A percentile compares a stretch with the other conserved stretches of the same genome.
Conservation (phyloP, 495 filamentous ascomycete genomes). For the Pyrenula aspistea region DNA sequence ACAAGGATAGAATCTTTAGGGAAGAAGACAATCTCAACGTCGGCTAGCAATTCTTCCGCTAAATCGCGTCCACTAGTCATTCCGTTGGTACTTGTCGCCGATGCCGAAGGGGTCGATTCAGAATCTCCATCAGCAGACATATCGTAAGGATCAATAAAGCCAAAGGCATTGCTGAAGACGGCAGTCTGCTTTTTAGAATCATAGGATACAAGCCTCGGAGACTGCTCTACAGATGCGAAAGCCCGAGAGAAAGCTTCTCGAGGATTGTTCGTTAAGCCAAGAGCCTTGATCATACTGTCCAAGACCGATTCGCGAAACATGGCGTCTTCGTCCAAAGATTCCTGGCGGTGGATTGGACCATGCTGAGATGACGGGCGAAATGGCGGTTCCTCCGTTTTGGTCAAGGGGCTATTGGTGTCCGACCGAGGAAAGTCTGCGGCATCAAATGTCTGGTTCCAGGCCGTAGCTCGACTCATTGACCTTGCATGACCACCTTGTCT, state of each 20-base stretch:
- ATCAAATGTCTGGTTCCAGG: neutral
- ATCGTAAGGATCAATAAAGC: slow-evolving; percentile 86
- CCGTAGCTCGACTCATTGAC: slow-evolving; percentile 7
- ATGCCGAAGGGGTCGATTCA: slow-evolving; percentile 68
- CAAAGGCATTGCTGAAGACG: slow-evolving; percentile 82
- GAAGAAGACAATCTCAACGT: slow-evolving; percentile 97
- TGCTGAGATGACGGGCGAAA: slow-evolving; percentile 35
- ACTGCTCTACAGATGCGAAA: slow-evolving; percentile 65
- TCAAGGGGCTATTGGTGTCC: slow-evolving; percentile 40
- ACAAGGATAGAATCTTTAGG: slow-evolving; percentile 91
- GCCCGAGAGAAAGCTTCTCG: slow-evolving; percentile 49
- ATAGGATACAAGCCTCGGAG: slow-evolving; percentile 73
- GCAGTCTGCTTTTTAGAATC: slow-evolving; percentile 77
- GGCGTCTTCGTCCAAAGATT: slow-evolving; percentile 72
- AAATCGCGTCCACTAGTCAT: slow-evolving; percentile 46
- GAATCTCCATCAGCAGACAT: slow-evolving; percentile 70
- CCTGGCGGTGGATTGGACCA: slow-evolving; percentile 52
- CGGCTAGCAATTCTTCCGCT: slow-evolving; percentile 64
- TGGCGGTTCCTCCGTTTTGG: slow-evolving; percentile 41
- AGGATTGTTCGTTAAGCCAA: slow-evolving; percentile 59
- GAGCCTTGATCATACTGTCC: slow-evolving; percentile 91
- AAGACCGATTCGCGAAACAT: slow-evolving; percentile 82
- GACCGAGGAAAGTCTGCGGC: slow-evolving; percentile 4
- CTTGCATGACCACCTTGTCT: slow-evolving; percentile 35
- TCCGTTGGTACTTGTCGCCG: slow-evolving; percentile 41